Base-by-base conservation (phyloP, 2,329 filamentous ascomycete species). In the Arthrinium phaeospermum region DNA sequence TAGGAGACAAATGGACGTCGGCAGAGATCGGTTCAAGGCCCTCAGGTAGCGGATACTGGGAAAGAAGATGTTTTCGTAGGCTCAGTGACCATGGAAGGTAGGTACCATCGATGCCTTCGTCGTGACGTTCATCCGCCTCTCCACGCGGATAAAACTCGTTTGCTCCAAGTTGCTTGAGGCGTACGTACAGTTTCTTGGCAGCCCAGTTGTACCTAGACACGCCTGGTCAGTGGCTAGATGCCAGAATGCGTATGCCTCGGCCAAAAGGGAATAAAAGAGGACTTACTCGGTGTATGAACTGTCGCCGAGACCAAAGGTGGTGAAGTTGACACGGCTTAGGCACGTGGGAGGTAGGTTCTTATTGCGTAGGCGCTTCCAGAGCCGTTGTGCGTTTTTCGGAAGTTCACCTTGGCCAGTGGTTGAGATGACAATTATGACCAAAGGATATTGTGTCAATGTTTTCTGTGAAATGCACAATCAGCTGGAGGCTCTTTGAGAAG, bases 401-500 rank as follows among this genome's bases (percentile, higher is more conserved):
- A 98, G 89, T 75, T 98, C 95, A 7, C 96, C 96, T 83, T 99
- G 96, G 6, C 96, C 96, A 0, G 96, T 98, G 0, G 96, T 99
- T 6, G 96, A 97, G 27, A 97, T 86, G 73, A 94, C 91, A 78
- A 99, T 93, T 69, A 98, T 86, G 37, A 94, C 89, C 27, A 96
- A 82, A 0, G 82, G 83, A 72, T 86, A 84, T 71, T 84, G 83
- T 13, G 88, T 77, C 34, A 92, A 82, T 34, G 84, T 80, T 74
- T 83, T 87, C 90, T 90, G 72, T 30, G 22, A 37, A 46, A n/a
- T 69, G 64, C 13, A 57, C 14, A 37, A 69, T 71, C 57, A 69
- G 57, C 49, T 75, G 68, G 70, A 41, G 19, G 49, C 24, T 12
- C 49, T 27, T 24, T 13, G n/a, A 27, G n/a, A 51, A 27, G 51